Base-by-base conservation (phyloP, 2,329 filamentous ascomycete genomes). In the Pleurostoma richardsiae region DNA sequence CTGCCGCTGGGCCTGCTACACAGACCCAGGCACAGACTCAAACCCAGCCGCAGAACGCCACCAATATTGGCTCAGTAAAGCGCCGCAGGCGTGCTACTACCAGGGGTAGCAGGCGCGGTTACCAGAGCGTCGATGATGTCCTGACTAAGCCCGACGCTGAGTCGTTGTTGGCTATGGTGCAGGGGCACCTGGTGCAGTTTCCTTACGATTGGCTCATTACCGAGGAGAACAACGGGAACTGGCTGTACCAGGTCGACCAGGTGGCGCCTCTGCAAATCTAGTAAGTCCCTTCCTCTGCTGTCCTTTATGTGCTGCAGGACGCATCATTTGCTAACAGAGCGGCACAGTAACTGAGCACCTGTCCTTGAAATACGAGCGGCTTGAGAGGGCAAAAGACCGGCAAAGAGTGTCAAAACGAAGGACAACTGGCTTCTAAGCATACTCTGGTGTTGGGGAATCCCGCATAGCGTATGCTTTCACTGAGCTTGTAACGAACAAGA, bases 191-290 rank as follows among this genome's bases (percentile, higher is more conserved):
- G 44, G 91, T 99, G 29, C 73, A 89, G 53, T 99, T 95, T 74
- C 94, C 94, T 5, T 96, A 97, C 66, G 90, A 99, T 59, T 99
- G 95, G 90, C 80, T 96, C 45, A 80, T 87, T 57, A 87, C 85
- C 47, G 94, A 97, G 69, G 94, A 97, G 72, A 82, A 85, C 60
- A 91, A 90, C 54, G 89, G 90, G 47, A 95, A 96, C 62, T 99
- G 94, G 94, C 79, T 96, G 52, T 97, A 96, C 69, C 90, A 92
- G 61, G 89, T 97, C 47, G 94, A 99, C 66, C 86, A 95, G 66
- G 85, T 99, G 63, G 95, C 94, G 58, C 94, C 94, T 47, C 75
- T 99, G 68, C 90, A 96, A 70, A 97, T 99, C 60, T 99, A 99
- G 88, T 90, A 76, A 84, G 86, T 78, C 10, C 31, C 19, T 19